Evolutionary conservation across 805 yeast genomes (phyloP).

Genomic region (Ogataea paradorogensis): DNA sequence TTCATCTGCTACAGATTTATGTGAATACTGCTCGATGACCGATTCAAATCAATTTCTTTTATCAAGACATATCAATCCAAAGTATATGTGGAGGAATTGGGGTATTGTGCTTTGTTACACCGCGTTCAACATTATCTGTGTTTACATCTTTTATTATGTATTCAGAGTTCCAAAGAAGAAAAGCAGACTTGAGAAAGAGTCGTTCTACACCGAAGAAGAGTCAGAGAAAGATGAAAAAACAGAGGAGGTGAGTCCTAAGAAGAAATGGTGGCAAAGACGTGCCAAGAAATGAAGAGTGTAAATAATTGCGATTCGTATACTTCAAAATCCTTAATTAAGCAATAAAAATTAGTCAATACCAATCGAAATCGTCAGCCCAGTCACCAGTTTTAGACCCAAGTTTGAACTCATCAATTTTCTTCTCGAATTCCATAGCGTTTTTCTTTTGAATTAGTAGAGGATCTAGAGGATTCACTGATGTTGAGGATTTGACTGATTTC

Average conservation of each 20-base stretch:
- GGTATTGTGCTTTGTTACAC: constrained; percentile 50
- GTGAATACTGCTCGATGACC: constrained; percentile 56
- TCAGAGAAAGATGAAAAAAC: background rate
- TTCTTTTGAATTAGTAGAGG: constrained; percentile 9
- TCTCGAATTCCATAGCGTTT: constrained; percentile 19
- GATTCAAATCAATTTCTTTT: constrained; percentile 46
- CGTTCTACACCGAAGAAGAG: constrained; percentile 2
- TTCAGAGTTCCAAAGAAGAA: constrained; percentile 62
- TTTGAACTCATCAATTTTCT: constrained; percentile 11
- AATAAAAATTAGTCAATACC: constrained; percentile 7
- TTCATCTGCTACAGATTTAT: constrained; percentile 42
- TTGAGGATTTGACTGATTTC: background rate
- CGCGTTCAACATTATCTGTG: constrained; percentile 35
- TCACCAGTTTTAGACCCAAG: constrained; percentile 9
- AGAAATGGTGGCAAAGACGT: background rate
- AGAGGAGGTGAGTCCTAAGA: background rate
- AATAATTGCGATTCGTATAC: too few relatives aligned
- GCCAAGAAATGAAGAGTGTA: background rate
- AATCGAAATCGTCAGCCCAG: constrained; percentile 23
- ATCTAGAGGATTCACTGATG: background rate
- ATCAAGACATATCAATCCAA: constrained; percentile 37
- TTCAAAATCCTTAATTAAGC: background rate
- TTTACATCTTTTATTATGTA: constrained; percentile 41
- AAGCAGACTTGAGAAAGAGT: constrained; percentile 3
- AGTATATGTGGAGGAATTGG: constrained; percentile 56